phyloP scores from a whole-genome alignment of 371 early-diverging fungal genomes.

The Apophysomyces sp. region DNA sequence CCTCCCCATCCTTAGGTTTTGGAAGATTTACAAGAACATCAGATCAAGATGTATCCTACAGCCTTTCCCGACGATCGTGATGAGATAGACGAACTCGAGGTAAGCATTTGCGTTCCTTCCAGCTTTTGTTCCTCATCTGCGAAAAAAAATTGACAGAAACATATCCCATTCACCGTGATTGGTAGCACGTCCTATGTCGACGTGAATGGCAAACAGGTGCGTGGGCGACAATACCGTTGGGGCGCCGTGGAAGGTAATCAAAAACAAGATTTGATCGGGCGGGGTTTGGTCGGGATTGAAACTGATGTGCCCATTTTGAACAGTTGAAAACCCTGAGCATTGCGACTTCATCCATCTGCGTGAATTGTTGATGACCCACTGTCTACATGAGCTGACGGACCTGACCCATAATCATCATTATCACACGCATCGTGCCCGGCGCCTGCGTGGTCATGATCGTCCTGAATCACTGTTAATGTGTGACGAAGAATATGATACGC shows the following conservation, averaged over 20 bases:
- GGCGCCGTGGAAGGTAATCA: constrained; percentile 87
- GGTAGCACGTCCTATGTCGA: constrained; percentile 80
- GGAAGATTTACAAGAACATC: constrained; percentile 70
- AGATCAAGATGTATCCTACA: constrained; percentile 72
- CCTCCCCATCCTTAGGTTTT: constrained; percentile 44
- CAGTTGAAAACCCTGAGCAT: constrained; percentile 86
- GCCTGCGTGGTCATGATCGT: constrained; percentile 46
- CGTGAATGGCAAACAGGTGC: constrained; percentile 70
- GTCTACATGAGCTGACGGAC: constrained; percentile 81
- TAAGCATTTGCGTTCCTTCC: no score
- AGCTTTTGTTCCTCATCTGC: neutral
- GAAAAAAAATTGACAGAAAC: constrained; percentile 36
- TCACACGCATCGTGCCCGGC: constrained; percentile 72
- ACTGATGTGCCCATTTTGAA: neutral
- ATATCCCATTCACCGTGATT: constrained; percentile 93
- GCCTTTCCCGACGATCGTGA: constrained; percentile 62
- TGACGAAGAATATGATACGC: constrained; percentile 72
- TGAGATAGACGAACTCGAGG: constrained; percentile 66
- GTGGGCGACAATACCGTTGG: constrained; percentile 97
- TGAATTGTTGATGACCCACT: constrained; percentile 68
- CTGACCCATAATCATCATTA: constrained; percentile 80
- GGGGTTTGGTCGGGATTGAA: neutral
- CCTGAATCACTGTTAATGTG: constrained; percentile 74
- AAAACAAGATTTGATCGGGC: neutral
- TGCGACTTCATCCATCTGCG: constrained; percentile 88